These are phyloP conservation scores for Quercus alba DNA, from an alignment of 306 rosid genomes.

Conservation along the genomic window DNA sequence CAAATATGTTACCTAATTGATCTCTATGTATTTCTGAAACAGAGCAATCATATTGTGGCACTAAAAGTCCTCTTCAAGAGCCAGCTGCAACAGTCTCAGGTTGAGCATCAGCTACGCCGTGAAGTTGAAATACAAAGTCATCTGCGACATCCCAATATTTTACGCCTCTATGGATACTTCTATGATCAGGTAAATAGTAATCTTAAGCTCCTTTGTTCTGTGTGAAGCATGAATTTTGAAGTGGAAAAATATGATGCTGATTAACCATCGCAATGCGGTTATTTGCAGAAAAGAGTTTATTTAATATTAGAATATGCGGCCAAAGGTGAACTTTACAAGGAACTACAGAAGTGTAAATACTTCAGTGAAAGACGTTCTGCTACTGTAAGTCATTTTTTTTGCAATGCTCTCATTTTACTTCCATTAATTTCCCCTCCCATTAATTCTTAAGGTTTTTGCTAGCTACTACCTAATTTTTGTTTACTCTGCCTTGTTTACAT, in stretches of 20 bases:
- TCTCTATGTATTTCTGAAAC: slow-evolving; percentile 28
- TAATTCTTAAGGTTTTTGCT: not conserved
- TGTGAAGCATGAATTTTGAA: not conserved
- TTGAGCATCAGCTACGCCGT: slow-evolving; percentile 95
- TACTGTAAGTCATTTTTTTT: slow-evolving; percentile 59
- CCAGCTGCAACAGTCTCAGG: slow-evolving; percentile 98
- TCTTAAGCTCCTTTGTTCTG: not conserved
- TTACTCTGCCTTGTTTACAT: not conserved
- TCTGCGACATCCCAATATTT: slow-evolving; percentile 91
- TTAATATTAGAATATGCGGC: slow-evolving; percentile 95
- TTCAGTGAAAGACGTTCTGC: slow-evolving; percentile 99
- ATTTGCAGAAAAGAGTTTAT: slow-evolving; percentile 88
- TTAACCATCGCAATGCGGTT: not conserved
- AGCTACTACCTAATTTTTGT: not conserved
- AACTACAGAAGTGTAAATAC: slow-evolving; percentile 90
- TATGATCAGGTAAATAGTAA: slow-evolving; percentile 69
- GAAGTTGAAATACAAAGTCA: slow-evolving; percentile 99
- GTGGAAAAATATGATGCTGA: not conserved
- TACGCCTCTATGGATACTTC: slow-evolving; percentile 93
- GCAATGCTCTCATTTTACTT: not conserved
- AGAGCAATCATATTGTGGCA: slow-evolving; percentile 97
- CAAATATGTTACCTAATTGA: slow-evolving; percentile 4
- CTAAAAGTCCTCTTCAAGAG: slow-evolving; percentile 93
- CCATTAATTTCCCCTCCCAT: not conserved
- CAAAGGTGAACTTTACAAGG: slow-evolving; percentile 98